phyloP scores from a whole-genome alignment of 768 basidiomycete genomes.

The Panellus pusillus region DNA sequence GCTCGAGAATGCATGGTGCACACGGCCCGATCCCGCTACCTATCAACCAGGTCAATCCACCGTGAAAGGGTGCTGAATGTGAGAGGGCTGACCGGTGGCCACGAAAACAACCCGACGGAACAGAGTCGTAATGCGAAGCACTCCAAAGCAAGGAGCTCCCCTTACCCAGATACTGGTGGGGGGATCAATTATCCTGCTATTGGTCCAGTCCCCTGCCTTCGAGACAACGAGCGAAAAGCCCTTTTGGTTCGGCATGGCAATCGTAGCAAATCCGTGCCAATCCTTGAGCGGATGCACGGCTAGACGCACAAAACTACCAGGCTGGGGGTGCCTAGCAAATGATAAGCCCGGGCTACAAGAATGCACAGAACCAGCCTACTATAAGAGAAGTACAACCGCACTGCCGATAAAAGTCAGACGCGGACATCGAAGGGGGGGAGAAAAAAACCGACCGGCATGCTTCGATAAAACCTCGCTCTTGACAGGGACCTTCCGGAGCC shows the following conservation, averaged over 20 bases:
- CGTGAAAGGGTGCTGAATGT: slow-evolving; percentile 28
- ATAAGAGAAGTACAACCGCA: slow-evolving; percentile 61
- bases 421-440: background rate
- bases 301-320: slow-evolving; percentile 48
- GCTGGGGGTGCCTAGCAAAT: slow-evolving; percentile 38
- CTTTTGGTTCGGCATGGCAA: slow-evolving; percentile 46
- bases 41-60: background rate
- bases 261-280: slow-evolving; percentile 60
- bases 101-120: slow-evolving; percentile 59
- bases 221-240: slow-evolving; percentile 60
- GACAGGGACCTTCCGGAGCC: slow-evolving; percentile 56
- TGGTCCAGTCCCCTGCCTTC: slow-evolving; percentile 61
- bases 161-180: slow-evolving; percentile 58
- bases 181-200: slow-evolving; percentile 51
- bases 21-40: slow-evolving; percentile 61
- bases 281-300: slow-evolving; percentile 51
- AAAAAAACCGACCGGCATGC: slow-evolving; percentile 36
- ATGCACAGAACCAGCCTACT: slow-evolving; percentile 31
- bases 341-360: background rate
- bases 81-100: slow-evolving; percentile 45
- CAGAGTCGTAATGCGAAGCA: slow-evolving; percentile 52
- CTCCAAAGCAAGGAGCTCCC: slow-evolving; percentile 55
- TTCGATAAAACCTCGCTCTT: slow-evolving; percentile 51
- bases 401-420: slow-evolving; percentile 11
- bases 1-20: slow-evolving; percentile 52